Evolutionary conservation across 345 rosid species (phyloP), one percentile per base, ranked within the genome.

Genomic region (Eucalyptus curtisii): DNA sequence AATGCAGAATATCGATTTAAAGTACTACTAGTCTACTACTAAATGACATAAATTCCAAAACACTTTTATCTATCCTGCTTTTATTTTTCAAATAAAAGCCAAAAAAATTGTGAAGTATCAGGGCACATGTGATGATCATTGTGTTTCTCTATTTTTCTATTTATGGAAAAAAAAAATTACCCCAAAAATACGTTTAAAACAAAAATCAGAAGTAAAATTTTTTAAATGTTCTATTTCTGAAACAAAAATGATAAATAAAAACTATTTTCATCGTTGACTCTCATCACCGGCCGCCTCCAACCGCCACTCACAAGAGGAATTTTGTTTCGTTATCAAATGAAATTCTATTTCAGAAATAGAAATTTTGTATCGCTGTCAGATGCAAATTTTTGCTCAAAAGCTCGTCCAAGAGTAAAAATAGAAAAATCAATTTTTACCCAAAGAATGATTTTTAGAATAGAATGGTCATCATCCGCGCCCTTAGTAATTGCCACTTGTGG

Each of bases 271-370:
- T 20, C 0, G 0, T 52, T 52, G 10, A 19, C 57, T 19, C 2
- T 10, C 57, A 7, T 52, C 57, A 7, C 5, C 0, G 0, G 2
- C 10, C 2, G 1, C 57, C 1, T 52, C 57, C 10, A 52, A 19
- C 4, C 1, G 1, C 25, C 20, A 52, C 10, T 52, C 10, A 0
- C 0, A 1, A 52, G 57, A 20, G 22, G 25, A 17, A 50, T 50
- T 50, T 50, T 52, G 25, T 20, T 0, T 52, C 0, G 0, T 52
- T 52, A 52, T 52, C 2, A 52, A 52, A 52, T 52, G 57, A 52
- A 52, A 52, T 55, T 55, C 3, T 55, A 11, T 55, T 55, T 24
- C 1, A 24, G 0, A 3, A 24, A 10, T 0, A 4, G 0, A 55
- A 55, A 55, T 22, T 55, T 24, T 55, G 27, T 55, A 0, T 10